A percentile compares a stretch with the other conserved stretches of the same genome.
Evolutionary conservation across 2,329 filamentous ascomycete genomes (phyloP).

Genomic region (Cercospora nicotianae): DNA sequence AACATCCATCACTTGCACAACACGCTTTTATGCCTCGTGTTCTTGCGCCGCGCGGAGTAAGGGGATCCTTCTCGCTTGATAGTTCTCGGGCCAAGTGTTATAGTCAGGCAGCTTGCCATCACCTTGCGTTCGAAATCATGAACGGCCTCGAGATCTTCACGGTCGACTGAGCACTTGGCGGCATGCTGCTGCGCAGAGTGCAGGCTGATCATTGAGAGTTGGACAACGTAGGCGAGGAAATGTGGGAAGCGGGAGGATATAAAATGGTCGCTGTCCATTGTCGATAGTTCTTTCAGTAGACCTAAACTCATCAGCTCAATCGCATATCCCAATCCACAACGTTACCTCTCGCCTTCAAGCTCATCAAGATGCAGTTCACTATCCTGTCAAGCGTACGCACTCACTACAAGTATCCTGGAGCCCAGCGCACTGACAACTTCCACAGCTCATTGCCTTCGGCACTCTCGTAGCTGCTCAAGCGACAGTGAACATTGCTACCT

Average conservation of each 20-base stretch:
- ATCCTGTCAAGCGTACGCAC: not conserved
- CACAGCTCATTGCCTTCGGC: not conserved
- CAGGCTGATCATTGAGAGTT: not conserved
- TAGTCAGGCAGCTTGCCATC: not conserved
- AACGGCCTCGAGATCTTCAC: not conserved
- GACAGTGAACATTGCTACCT: not conserved
- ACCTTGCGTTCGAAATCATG: not conserved
- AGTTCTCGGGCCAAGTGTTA: not conserved
- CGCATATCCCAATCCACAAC: not conserved
- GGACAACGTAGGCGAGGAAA: not conserved
- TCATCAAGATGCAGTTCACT: not conserved
- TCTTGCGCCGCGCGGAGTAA: not conserved
- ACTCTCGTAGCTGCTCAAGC: not conserved
- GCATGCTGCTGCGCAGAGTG: not conserved
- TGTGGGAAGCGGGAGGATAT: not conserved
- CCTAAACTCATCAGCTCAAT: not conserved
- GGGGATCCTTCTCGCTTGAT: not conserved
- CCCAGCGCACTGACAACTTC: not conserved
- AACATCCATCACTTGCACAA: not conserved
- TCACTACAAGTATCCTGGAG: not conserved
- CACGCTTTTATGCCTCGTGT: not conserved
- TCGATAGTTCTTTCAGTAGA: not conserved
- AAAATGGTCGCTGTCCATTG: too few relatives aligned
- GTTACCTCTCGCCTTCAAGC: not conserved
- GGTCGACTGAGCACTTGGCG: not conserved